phyloP scores from a whole-genome alignment of 331 rosid species.

The Erythrophleum ivorense region DNA sequence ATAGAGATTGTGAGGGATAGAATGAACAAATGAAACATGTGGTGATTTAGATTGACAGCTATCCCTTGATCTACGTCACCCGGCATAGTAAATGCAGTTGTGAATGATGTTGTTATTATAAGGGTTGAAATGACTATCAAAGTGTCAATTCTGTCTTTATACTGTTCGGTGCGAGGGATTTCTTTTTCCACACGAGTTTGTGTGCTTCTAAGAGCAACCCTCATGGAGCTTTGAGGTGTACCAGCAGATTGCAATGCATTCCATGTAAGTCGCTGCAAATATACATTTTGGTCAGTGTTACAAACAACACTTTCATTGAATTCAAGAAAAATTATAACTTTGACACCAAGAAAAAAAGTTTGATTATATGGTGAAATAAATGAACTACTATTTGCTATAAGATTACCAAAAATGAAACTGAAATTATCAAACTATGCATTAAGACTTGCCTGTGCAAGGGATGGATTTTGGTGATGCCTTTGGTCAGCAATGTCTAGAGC shows the following conservation, averaged over 20 bases:
- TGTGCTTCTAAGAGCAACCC: rapidly evolving
- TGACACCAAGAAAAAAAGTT: no score
- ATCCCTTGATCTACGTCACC: neutral
- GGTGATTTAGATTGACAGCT: neutral
- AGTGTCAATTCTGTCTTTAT: slow-evolving; percentile 8
- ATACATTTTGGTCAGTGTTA: no score
- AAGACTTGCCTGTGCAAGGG: slow-evolving; percentile 31
- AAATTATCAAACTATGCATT: no score
- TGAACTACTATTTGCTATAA: no score
- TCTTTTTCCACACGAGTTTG: no score
- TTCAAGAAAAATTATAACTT: no score
- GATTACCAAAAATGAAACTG: no score
- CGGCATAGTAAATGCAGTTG: slow-evolving; percentile 33
- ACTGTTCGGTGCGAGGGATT: neutral
- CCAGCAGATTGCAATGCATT: slow-evolving; percentile 31
- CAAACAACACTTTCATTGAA: no score
- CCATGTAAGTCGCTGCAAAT: slow-evolving; percentile 28
- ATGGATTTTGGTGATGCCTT: neutral
- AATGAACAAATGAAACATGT: slow-evolving; percentile 12
- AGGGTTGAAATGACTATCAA: no score
- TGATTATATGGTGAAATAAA: no score
- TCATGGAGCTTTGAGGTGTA: neutral
- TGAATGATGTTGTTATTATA: slow-evolving; percentile 17
- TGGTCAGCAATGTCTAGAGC: slow-evolving; percentile 32
- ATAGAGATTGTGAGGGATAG: slow-evolving; percentile 33